These are phyloP conservation scores for Candida dajiaensis DNA, from an alignment of 805 yeast species.

Conservation along the genomic window DNA sequence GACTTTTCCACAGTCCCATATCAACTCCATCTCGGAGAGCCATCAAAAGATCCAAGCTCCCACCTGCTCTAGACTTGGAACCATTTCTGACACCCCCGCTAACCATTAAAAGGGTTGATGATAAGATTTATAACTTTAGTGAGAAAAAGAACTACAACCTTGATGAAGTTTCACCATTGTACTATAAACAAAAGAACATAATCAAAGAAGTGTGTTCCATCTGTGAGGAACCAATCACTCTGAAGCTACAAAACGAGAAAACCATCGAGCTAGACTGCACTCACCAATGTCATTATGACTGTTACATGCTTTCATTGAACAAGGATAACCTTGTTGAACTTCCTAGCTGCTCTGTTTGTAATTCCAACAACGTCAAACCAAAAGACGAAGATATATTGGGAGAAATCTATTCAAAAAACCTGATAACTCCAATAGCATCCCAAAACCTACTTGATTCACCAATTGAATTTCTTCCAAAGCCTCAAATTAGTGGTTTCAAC, in stretches of 20 bases:
- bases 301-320: constrained; percentile 30
- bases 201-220: constrained; percentile 32
- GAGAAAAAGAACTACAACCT: neutral
- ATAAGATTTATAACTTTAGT: neutral
- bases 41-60: constrained; percentile 18
- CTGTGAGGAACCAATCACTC: constrained; percentile 38
- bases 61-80: constrained; percentile 18
- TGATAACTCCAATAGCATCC: constrained; percentile 1
- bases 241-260: constrained; percentile 37
- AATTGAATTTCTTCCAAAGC: constrained; percentile 6
- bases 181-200: constrained; percentile 11
- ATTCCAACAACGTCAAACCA: constrained; percentile 18
- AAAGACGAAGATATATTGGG: constrained; percentile 24
- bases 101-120: constrained; percentile 8
- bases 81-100: constrained; percentile 19
- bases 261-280: constrained; percentile 35
- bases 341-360: constrained; percentile 27
- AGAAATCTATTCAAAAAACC: constrained; percentile 14
- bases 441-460: neutral
- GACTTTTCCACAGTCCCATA: neutral
- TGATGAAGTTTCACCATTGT: neutral
- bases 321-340: constrained; percentile 10
- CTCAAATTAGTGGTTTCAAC: constrained; percentile 12
- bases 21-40: constrained; percentile 2
- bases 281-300: constrained; percentile 40